phyloP scores from a whole-genome alignment of 2,329 filamentous ascomycete species.

The Grosmannia serpens region DNA sequence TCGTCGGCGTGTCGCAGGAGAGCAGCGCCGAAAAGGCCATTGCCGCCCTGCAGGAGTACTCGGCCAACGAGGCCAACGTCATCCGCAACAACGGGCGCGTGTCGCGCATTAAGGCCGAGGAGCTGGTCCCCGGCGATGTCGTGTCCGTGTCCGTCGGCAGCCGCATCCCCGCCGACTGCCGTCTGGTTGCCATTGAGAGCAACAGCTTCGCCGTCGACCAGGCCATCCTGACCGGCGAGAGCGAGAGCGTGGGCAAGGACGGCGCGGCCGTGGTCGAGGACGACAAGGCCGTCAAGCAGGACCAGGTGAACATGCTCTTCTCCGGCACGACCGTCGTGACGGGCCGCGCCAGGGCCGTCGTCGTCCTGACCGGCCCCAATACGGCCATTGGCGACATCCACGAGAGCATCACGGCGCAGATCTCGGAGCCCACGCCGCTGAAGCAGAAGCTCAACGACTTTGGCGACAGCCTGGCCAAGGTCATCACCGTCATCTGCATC shows the following conservation, averaged over 20 bases:
- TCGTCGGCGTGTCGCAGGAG: conserved; percentile 97
- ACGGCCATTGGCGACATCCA: conserved; percentile 98
- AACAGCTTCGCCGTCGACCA: conserved; percentile 97
- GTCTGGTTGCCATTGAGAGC: conserved; percentile 80
- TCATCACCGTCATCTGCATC: conserved; percentile 94
- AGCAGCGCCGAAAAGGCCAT: conserved; percentile 98
- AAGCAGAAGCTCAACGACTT: conserved; percentile 99
- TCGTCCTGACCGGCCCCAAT: conserved; percentile 76
- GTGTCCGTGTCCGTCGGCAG: conserved; percentile 82
- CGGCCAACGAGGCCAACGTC: conserved; percentile 93
- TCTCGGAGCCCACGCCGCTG: conserved; percentile 89
- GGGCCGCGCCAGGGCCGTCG: conserved; percentile 81
- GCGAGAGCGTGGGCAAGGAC: conserved; percentile 91
- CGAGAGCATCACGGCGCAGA: conserved; percentile 95
- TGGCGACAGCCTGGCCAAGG: conserved; percentile 89
- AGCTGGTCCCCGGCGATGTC: conserved; percentile 89
- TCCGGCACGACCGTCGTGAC: conserved; percentile 96
- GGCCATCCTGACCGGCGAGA: conserved; percentile 93
- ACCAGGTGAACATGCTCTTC: conserved; percentile 96
- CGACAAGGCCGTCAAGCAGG: conserved; percentile 82
- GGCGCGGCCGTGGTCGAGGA: conserved; percentile 56
- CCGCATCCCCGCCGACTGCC: conserved; percentile 88
- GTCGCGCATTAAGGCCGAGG: conserved; percentile 83
- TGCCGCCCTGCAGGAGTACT: conserved; percentile 95
- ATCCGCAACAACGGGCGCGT: conserved; percentile 68